Evolutionary conservation across 2,329 filamentous ascomycete species (phyloP).

Genomic region (Pestalotiopsis sp.): DNA sequence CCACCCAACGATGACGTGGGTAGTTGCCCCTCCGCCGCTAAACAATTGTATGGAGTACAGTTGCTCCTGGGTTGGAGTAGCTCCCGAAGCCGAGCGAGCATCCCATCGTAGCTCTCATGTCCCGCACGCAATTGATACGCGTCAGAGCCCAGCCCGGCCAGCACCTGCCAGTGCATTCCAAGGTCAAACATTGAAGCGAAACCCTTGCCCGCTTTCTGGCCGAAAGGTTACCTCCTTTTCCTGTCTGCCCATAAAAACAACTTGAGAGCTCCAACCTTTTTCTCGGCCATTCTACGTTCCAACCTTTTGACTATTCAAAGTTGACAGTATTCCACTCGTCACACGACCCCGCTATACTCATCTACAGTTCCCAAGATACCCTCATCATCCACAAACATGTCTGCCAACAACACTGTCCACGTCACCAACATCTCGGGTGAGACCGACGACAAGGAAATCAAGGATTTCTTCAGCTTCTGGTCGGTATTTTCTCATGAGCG

Average conservation of each 20-base stretch:
- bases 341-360: not conserved
- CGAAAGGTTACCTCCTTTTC: not conserved
- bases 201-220: not conserved
- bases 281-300: not conserved
- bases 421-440: slow-evolving; percentile 84
- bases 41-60: not conserved
- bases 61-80: not conserved
- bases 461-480: slow-evolving; percentile 97
- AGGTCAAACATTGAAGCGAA: not conserved
- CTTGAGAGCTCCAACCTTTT: not conserved
- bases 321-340: not conserved
- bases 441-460: slow-evolving; percentile 88
- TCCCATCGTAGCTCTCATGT: not conserved
- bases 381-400: slow-evolving; percentile 40
- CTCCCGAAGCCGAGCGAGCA: not conserved
- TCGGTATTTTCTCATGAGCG: slow-evolving; percentile 44
- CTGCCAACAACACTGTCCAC: slow-evolving; percentile 68
- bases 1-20: slow-evolving; percentile 18
- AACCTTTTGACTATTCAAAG: not conserved
- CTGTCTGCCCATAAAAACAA: not conserved
- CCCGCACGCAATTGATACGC: not conserved
- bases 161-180: not conserved
- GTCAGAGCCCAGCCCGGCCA: not conserved
- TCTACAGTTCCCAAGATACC: not conserved
- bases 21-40: slow-evolving; percentile 19